Base-by-base conservation (phyloP, 2,329 filamentous ascomycete species). In the Fusarium beomiforme region DNA sequence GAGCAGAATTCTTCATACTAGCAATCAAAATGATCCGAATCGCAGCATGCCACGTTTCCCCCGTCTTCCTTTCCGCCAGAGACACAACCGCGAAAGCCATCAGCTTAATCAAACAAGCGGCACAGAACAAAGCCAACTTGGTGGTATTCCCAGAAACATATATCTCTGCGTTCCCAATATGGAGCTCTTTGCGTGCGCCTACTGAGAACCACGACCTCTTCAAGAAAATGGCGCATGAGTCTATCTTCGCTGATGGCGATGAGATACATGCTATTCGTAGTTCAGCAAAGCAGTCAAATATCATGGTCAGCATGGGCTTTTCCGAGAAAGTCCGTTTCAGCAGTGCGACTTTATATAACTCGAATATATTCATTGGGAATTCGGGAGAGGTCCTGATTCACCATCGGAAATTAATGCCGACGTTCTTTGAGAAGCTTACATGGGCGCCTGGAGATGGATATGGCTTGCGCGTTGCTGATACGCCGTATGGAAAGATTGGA, bases 391-490 rank as follows among this genome's bases (percentile, higher is more conserved):
- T 88, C 3, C 62, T 86, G 4, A 81, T 85, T 1, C 86, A 88
- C 59, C 86, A 88, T 61, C 79, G 87, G 2, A 89, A 89, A 59
- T 74, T 89, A 2, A 81, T 86, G 74, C 85, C 87, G 0, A 89
- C 86, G 0, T 89, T 88, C 73, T 88, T 84, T 64, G 87, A 89
- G 76, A 88, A 88, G 68, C 69, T 89, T 24, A 86, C 83, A 0
- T 89, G 87, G 87, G 79, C 80, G 1, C 82, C 82, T 4, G 87
- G 87, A 0, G 87, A 89, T 70, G 87, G 86, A 0, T 60, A 83
- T 31, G 87, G 87, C 0, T 70, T 89, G 7, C 78, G 76, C 2
- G 82, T 88, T 0, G 82, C 83, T 1, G 79, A 86, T 1, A 86
- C 84, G 0, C 61, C 68, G 0, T 81, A 81, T 49, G 86, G 85